Conservation (phyloP, 2,329 filamentous ascomycete species). For the Penicillium sp. region DNA sequence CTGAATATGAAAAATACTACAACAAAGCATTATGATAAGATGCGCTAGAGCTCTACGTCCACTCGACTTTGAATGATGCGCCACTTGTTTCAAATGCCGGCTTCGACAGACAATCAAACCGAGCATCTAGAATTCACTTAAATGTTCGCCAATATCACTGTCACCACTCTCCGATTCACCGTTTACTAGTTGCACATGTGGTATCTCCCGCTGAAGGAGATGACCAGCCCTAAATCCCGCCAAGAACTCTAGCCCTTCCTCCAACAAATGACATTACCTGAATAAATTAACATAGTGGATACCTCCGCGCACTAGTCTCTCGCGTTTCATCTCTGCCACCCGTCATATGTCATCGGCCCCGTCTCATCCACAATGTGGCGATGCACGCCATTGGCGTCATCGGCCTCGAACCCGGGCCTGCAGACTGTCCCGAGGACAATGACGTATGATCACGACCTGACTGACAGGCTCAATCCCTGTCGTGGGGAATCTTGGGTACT, state of each 20-base stretch:
- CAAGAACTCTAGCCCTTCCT: not conserved
- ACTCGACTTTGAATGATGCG: not conserved
- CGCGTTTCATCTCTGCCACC: not conserved
- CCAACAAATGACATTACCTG: not conserved
- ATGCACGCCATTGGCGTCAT: conserved; percentile 18
- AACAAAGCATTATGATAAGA: too few species aligned
- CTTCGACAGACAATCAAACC: not conserved
- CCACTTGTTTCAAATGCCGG: not conserved
- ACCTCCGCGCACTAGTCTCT: not conserved
- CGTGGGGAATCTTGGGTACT: too few species aligned
- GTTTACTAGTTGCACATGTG: too few species aligned
- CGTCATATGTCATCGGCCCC: not conserved
- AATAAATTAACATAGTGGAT: not conserved
- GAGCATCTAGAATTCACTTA: not conserved
- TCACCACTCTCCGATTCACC: not conserved
- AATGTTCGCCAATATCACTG: not conserved
- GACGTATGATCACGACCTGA: not conserved
- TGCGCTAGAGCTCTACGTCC: too few species aligned
- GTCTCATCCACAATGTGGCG: not conserved
- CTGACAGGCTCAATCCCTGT: not conserved
- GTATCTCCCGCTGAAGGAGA: too few species aligned
- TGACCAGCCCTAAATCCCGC: not conserved
- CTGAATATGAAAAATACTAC: too few species aligned
- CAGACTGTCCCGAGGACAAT: not conserved
- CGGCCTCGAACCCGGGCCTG: too few species aligned